Evolutionary conservation across 73 alveolate genomes (phyloP).

Genomic region (Tetrahymena malaccensis): DNA sequence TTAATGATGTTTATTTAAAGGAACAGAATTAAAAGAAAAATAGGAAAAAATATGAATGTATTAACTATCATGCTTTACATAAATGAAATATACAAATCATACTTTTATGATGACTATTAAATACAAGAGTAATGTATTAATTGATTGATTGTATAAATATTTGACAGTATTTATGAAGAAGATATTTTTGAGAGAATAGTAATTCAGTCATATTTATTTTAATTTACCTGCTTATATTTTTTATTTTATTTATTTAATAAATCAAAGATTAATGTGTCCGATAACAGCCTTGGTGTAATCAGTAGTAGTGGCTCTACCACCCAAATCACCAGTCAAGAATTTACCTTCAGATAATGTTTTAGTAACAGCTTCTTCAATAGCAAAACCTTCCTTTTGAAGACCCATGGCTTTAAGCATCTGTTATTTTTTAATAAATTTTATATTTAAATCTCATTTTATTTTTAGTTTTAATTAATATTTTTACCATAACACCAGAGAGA

Average conservation of each 20-base stretch:
- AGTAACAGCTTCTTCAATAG: constrained; percentile 51
- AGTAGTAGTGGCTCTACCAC: constrained; percentile 51
- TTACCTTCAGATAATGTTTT: constrained; percentile 44
- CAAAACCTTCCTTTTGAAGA: constrained; percentile 41
- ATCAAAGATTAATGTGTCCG: neutral
- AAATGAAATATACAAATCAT: neutral
- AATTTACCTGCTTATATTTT: neutral
- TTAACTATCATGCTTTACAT: neutral
- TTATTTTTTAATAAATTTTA: neutral
- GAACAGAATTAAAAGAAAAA: neutral
- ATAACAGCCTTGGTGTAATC: constrained; percentile 60
- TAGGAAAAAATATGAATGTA: neutral
- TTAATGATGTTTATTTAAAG: too few species aligned
- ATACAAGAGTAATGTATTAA: neutral
- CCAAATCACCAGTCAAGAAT: constrained; percentile 58
- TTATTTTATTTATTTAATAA: neutral
- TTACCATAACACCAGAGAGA: constrained; percentile 61
- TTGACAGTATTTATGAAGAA: neutral
- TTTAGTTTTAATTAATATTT: neutral
- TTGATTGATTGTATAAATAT: neutral
- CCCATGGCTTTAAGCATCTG: constrained; percentile 65
- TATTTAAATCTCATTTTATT: neutral
- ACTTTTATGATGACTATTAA: neutral
- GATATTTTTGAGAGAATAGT: neutral
- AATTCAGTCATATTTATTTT: neutral